These are phyloP conservation scores for Colletotrichum sublineola DNA, from an alignment of 2,329 filamentous ascomycete genomes.

Conservation along the genomic window DNA sequence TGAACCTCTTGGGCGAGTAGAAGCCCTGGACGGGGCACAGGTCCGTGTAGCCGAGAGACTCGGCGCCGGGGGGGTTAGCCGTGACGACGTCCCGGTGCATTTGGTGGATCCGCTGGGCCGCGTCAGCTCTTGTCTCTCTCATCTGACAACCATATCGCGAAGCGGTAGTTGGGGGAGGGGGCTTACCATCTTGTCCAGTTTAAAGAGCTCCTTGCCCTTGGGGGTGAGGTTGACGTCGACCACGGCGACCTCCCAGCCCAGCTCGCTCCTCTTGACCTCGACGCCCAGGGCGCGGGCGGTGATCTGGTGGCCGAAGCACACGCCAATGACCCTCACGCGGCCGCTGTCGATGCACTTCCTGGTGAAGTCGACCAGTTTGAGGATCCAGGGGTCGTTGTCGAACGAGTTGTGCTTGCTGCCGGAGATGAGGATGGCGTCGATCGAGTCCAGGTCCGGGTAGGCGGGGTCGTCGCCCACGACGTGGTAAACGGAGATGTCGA, in stretches of 20 bases:
- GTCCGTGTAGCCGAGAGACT: slow-evolving; percentile 74
- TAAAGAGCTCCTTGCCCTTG: slow-evolving; percentile 80
- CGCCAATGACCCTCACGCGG: slow-evolving; percentile 78
- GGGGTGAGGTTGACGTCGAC: slow-evolving; percentile 75
- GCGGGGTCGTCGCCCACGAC: slow-evolving; percentile 73
- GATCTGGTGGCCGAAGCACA: slow-evolving; percentile 93
- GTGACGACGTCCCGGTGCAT: slow-evolving; percentile 88
- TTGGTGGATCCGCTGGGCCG: slow-evolving; percentile 77
- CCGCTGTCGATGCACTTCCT: slow-evolving; percentile 69
- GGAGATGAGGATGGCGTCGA: slow-evolving; percentile 88
- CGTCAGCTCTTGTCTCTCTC: slow-evolving; percentile 5
- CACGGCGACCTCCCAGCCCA: slow-evolving; percentile 87
- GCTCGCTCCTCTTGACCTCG: slow-evolving; percentile 74
- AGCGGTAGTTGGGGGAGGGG: neutral
- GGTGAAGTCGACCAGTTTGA: slow-evolving; percentile 78
- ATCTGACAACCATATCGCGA: too few relatives aligned
- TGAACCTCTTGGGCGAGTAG: slow-evolving; percentile 74
- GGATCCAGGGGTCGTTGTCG: slow-evolving; percentile 81
- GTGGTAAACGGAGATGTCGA: slow-evolving; percentile 77
- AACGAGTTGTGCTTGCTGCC: slow-evolving; percentile 82
- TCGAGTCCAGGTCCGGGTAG: slow-evolving; percentile 79
- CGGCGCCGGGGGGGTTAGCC: slow-evolving; percentile 71
- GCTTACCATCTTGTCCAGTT: slow-evolving; percentile 68
- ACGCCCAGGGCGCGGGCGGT: slow-evolving; percentile 78
- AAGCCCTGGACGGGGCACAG: slow-evolving; percentile 84